Evolutionary conservation across 148 eudicot species (phyloP).

Genomic region (Vaccinium corymbosum): DNA sequence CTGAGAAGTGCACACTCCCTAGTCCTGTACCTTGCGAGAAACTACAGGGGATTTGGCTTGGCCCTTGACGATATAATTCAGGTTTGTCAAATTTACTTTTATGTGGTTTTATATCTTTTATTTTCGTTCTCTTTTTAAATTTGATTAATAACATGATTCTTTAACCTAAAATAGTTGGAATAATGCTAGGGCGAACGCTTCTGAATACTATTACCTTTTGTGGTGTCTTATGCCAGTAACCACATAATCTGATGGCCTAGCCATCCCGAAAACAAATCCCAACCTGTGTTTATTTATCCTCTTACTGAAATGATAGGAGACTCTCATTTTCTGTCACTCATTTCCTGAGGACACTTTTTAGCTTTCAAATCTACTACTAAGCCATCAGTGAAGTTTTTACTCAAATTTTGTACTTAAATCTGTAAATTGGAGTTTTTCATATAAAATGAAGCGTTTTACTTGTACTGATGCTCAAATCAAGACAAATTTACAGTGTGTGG

Average conservation of each 20-base stretch:
- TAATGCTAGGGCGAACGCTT: background rate
- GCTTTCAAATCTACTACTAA: background rate
- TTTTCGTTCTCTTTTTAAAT: background rate
- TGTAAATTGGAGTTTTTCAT: background rate
- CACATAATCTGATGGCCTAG: background rate
- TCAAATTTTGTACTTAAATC: background rate
- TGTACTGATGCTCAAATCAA: background rate
- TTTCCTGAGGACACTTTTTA: background rate
- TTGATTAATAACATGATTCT: background rate
- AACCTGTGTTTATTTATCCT: background rate
- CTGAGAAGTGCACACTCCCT: slow-evolving; percentile 69
- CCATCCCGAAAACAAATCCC: background rate
- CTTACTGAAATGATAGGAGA: background rate
- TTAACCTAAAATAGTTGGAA: background rate
- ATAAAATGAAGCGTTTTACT: background rate
- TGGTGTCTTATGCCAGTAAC: background rate
- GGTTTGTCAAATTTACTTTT: slow-evolving; percentile 29
- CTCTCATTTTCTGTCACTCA: background rate
- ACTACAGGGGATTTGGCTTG: slow-evolving; percentile 64
- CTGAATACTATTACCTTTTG: background rate
- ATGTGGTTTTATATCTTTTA: background rate
- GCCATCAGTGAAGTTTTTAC: background rate
- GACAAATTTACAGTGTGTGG: background rate
- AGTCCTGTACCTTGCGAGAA: slow-evolving; percentile 68
- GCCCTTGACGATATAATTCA: slow-evolving; percentile 77